phyloP scores from a whole-genome alignment of 306 rosid species.

The Astragalus glycyphyllos region DNA sequence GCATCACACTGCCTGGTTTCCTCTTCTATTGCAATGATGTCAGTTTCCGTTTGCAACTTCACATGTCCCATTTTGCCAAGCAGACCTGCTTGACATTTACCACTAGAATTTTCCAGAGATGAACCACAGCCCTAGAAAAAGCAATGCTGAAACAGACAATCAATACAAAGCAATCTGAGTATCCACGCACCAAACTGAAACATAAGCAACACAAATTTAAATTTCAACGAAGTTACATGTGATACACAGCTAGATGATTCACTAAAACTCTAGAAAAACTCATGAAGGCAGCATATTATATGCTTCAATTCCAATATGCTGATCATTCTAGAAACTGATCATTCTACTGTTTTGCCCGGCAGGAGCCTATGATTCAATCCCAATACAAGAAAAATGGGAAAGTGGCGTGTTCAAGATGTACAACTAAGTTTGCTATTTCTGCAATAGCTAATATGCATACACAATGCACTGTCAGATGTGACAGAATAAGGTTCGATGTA shows the following conservation, averaged over 20 bases:
- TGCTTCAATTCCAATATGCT: too few species aligned
- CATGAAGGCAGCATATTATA: background rate
- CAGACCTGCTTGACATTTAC: conserved; percentile 39
- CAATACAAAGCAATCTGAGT: conserved; percentile 30
- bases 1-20: conserved; percentile 64
- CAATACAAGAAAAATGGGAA: background rate
- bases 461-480: background rate
- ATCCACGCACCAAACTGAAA: conserved; percentile 29
- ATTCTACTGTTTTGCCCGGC: background rate
- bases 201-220: conserved; percentile 11
- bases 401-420: background rate
- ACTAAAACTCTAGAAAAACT: conserved; percentile 31
- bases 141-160: conserved; percentile 34
- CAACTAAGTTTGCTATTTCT: background rate
- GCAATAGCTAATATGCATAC: background rate
- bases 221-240: conserved; percentile 47
- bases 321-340: too few species aligned
- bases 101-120: conserved; percentile 28
- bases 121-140: conserved; percentile 35
- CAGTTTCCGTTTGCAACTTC: conserved; percentile 59
- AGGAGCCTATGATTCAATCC: background rate
- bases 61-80: conserved; percentile 69
- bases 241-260: background rate
- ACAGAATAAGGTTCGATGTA: background rate
- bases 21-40: conserved; percentile 70